Percentiles rank a stretch among this genome's conserved stretches.
These are phyloP conservation scores for Hypoxylon sp. DNA, from an alignment of 2,329 filamentous ascomycete genomes.

Conservation along the genomic window DNA sequence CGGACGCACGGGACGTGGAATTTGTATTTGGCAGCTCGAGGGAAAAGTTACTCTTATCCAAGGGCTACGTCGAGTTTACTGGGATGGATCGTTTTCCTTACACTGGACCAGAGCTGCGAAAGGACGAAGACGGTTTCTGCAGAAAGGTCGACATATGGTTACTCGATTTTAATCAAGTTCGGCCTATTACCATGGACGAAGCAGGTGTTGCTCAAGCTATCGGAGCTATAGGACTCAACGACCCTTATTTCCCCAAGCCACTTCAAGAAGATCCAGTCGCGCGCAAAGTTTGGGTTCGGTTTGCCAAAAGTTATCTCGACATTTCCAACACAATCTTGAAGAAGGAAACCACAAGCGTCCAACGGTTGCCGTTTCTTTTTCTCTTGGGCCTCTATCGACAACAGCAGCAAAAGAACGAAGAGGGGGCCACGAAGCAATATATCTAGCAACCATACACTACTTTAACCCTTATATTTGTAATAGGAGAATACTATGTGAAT, in stretches of 20 bases:
- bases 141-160: slow-evolving; percentile 50
- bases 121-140: slow-evolving; percentile 28
- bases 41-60: background rate
- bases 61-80: slow-evolving; percentile 4
- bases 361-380: too few relatives aligned
- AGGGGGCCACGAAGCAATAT: too few relatives aligned
- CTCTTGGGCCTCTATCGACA: too few relatives aligned
- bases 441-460: too few relatives aligned
- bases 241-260: slow-evolving; percentile 10
- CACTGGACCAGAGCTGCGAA: slow-evolving; percentile 4
- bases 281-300: slow-evolving; percentile 7
- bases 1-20: slow-evolving; percentile 53
- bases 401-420: too few relatives aligned
- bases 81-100: slow-evolving; percentile 2
- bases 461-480: too few relatives aligned
- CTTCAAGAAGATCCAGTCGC: background rate
- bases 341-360: background rate
- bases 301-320: slow-evolving; percentile 2
- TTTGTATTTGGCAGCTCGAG: slow-evolving; percentile 52
- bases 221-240: background rate
- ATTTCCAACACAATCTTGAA: slow-evolving; percentile 5
- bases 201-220: slow-evolving; percentile 43
- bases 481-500: too few relatives aligned
- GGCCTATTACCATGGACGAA: slow-evolving; percentile 43
- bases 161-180: slow-evolving; percentile 54